Evolutionary conservation across 2,329 filamentous ascomycete genomes (phyloP).

Genomic region (Fusarium xylarioides): DNA sequence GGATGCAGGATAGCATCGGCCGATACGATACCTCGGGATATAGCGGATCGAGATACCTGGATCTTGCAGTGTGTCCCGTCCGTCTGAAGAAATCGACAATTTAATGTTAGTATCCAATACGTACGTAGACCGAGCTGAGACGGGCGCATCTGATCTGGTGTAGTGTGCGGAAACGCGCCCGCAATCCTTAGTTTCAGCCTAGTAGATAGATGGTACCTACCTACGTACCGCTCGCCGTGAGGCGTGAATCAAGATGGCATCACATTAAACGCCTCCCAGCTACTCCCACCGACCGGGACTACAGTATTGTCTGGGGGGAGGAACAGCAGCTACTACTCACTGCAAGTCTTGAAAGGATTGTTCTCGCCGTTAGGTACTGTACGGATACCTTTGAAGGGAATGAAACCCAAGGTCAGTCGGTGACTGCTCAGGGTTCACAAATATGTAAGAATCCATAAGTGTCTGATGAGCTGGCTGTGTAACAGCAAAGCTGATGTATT

Average conservation of each 20-base stretch:
- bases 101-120: neutral
- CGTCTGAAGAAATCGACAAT: conserved; percentile 12
- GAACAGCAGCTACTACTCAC: neutral
- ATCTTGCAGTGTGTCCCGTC: conserved; percentile 27
- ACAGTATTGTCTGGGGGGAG: neutral
- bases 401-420: neutral
- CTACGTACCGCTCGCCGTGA: neutral
- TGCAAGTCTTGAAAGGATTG: conserved; percentile 13
- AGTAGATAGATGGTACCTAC: neutral
- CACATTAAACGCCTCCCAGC: neutral
- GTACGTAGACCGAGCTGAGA: neutral
- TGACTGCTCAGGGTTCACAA: conserved; percentile 10
- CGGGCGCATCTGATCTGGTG: conserved; percentile 19
- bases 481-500: conserved; percentile 31
- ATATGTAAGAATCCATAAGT: conserved; percentile 23
- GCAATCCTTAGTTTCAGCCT: neutral
- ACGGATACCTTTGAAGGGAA: neutral
- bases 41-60: conserved; percentile 31
- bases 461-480: conserved; percentile 43
- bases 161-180: conserved; percentile 8
- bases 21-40: conserved; percentile 19
- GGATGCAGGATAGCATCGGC: conserved; percentile 14
- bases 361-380: neutral
- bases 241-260: neutral
- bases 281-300: neutral